phyloP scores from a whole-genome alignment of 2,329 filamentous ascomycete species.

The Juglanconis sp. region DNA sequence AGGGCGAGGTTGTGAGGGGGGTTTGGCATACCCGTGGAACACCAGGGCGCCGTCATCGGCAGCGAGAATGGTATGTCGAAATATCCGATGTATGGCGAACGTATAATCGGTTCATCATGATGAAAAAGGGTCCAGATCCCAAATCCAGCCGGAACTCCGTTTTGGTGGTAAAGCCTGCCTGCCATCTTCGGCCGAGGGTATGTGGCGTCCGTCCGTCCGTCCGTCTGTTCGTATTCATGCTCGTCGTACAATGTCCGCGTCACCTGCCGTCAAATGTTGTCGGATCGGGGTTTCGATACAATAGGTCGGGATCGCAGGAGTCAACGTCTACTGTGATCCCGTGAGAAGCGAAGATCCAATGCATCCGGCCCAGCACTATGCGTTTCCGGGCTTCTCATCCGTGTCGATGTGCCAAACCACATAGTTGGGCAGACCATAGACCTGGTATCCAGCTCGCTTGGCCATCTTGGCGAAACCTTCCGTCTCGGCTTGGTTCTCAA shows the following conservation, averaged over 20 bases:
- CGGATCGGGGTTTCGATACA: slow-evolving; percentile 8
- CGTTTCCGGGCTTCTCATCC: slow-evolving; percentile 85
- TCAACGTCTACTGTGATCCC: background rate
- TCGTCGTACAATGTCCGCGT: slow-evolving; percentile 20
- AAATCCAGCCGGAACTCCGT: slow-evolving; percentile 17
- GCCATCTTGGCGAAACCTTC: slow-evolving; percentile 99
- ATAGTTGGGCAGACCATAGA: slow-evolving; percentile 92
- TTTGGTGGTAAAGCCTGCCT: slow-evolving; percentile 11
- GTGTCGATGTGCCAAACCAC: slow-evolving; percentile 99
- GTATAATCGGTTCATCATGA: slow-evolving; percentile 13
- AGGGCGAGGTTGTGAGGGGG: background rate
- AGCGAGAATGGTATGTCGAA: slow-evolving; percentile 11
- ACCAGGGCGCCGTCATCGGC: background rate
- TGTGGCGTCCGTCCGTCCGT: slow-evolving; percentile 16
- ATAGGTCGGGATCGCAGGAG: slow-evolving; percentile 4
- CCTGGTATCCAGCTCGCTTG: slow-evolving; percentile 88
- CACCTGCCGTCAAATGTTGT: slow-evolving; percentile 15
- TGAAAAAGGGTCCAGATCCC: slow-evolving; percentile 12
- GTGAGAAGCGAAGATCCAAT: slow-evolving; percentile 11
- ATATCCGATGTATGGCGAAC: slow-evolving; percentile 11
- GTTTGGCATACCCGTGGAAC: background rate
- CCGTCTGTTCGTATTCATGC: slow-evolving; percentile 16
- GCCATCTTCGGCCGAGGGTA: slow-evolving; percentile 14
- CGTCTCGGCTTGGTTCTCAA: slow-evolving; percentile 98
- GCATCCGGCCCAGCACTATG: slow-evolving; percentile 29